phyloP scores from a whole-genome alignment of 768 basidiomycete species.

The Harrya chromipes region DNA sequence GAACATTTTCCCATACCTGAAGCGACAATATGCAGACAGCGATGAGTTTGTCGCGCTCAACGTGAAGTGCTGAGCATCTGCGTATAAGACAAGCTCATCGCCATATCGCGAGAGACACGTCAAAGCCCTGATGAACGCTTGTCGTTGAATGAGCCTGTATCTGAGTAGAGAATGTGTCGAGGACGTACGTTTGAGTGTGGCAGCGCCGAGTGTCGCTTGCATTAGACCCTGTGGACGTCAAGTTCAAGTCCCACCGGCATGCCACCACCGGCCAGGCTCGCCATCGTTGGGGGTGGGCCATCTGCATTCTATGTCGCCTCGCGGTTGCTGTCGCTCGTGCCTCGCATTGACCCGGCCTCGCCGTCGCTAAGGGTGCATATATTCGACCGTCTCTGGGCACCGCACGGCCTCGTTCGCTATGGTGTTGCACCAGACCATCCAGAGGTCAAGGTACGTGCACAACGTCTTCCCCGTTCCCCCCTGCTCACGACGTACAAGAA shows the following conservation, averaged over 20 bases:
- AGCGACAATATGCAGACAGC: constrained; percentile 77
- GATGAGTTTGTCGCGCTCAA: constrained; percentile 78
- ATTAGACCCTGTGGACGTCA: constrained; percentile 33
- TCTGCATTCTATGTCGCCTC: constrained; percentile 96
- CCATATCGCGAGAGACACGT: constrained; percentile 79
- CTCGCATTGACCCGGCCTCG: constrained; percentile 31
- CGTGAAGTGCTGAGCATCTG: constrained; percentile 55
- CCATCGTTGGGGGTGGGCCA: constrained; percentile 91
- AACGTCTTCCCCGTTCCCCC: background rate
- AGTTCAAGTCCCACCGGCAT: constrained; percentile 2
- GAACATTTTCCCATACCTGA: constrained; percentile 65
- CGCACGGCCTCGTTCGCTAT: constrained; percentile 92
- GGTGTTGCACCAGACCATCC: constrained; percentile 99
- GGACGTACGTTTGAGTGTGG: constrained; percentile 46
- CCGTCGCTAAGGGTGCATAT: constrained; percentile 66
- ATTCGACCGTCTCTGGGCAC: constrained; percentile 91
- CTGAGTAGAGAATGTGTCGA: constrained; percentile 4
- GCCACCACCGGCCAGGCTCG: constrained; percentile 57
- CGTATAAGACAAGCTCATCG: constrained; percentile 72
- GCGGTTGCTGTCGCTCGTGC: constrained; percentile 66
- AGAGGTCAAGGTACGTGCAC: constrained; percentile 75
- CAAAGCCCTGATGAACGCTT: constrained; percentile 74
- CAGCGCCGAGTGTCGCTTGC: constrained; percentile 66
- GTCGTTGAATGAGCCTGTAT: constrained; percentile 23
- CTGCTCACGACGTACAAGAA: constrained; percentile 54